A percentile compares a stretch with the other conserved stretches of the same genome.
Conservation (phyloP, 257 asterid genomes). For the Knoxia roxburghii region DNA sequence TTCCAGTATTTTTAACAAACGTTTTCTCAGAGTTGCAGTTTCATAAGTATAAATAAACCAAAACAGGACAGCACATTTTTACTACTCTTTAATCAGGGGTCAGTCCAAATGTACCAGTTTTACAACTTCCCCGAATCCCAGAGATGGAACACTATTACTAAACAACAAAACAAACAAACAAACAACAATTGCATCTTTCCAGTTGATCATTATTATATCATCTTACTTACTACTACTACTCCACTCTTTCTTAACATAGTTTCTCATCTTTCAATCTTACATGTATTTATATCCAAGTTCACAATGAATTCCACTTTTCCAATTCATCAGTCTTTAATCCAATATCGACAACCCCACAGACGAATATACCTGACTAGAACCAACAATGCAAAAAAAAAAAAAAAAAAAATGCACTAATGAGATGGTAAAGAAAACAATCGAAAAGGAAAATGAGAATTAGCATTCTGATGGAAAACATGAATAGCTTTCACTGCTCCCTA, state of each 20-base stretch:
- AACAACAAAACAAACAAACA: not conserved
- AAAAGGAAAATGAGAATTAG: not conserved
- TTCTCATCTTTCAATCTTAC: not conserved
- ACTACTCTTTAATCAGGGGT: not conserved
- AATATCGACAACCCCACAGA: constrained; percentile 11
- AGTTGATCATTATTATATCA: not conserved
- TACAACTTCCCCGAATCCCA: not conserved
- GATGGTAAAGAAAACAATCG: not conserved
- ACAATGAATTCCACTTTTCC: constrained; percentile 16
- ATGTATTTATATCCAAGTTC: not conserved
- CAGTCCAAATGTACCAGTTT: not conserved
- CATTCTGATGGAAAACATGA: not conserved
- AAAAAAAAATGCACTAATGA: not conserved
- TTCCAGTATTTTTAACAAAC: not conserved
- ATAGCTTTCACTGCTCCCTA: not conserved
- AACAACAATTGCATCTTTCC: no score
- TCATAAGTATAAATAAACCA: not conserved
- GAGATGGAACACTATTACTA: no score
- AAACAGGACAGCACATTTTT: not conserved
- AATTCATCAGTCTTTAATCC: constrained; percentile 4
- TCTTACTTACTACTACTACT: not conserved
- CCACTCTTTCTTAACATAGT: not conserved
- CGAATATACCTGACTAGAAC: constrained; percentile 11
- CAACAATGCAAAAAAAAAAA: constrained; percentile 1
- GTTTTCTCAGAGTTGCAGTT: not conserved